These are phyloP conservation scores for Ustilago nuda DNA, from an alignment of 1,284 basidiomycete species.

Conservation along the genomic window DNA sequence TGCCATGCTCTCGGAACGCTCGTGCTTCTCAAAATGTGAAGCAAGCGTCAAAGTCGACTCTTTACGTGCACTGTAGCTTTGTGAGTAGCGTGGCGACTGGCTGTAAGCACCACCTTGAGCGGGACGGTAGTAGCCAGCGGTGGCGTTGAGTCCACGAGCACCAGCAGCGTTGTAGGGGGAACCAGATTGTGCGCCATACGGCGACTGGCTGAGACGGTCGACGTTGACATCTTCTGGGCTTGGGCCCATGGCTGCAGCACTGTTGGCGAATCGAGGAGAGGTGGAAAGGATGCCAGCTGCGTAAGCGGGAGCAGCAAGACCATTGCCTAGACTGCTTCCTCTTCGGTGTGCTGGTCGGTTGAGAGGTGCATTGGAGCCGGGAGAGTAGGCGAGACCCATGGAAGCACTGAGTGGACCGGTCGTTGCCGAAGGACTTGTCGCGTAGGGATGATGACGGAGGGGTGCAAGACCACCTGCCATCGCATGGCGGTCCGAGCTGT, in stretches of 20 bases:
- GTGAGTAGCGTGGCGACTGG: slow-evolving; percentile 46
- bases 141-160: slow-evolving; percentile 33
- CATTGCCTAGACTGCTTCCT: slow-evolving; percentile 55
- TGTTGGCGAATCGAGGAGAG: slow-evolving; percentile 43
- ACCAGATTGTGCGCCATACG: slow-evolving; percentile 36
- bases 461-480: slow-evolving; percentile 28
- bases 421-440: slow-evolving; percentile 49
- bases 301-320: slow-evolving; percentile 45
- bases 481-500: slow-evolving; percentile 55
- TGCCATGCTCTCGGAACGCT: slow-evolving; percentile 55
- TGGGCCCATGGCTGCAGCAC: slow-evolving; percentile 14
- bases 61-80: slow-evolving; percentile 37
- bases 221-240: slow-evolving; percentile 24
- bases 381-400: slow-evolving; percentile 57
- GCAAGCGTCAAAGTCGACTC: slow-evolving; percentile 42
- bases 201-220: slow-evolving; percentile 41
- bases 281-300: slow-evolving; percentile 47
- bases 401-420: slow-evolving; percentile 53
- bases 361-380: slow-evolving; percentile 52
- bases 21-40: slow-evolving; percentile 49
- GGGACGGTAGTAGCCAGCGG: slow-evolving; percentile 36
- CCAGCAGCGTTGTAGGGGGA: slow-evolving; percentile 36
- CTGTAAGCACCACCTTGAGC: slow-evolving; percentile 43
- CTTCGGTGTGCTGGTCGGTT: slow-evolving; percentile 46
- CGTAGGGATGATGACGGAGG: slow-evolving; percentile 57